Evolutionary conservation across 768 basidiomycete species (phyloP).

Genomic region (Boletus rufocinnamomeus): DNA sequence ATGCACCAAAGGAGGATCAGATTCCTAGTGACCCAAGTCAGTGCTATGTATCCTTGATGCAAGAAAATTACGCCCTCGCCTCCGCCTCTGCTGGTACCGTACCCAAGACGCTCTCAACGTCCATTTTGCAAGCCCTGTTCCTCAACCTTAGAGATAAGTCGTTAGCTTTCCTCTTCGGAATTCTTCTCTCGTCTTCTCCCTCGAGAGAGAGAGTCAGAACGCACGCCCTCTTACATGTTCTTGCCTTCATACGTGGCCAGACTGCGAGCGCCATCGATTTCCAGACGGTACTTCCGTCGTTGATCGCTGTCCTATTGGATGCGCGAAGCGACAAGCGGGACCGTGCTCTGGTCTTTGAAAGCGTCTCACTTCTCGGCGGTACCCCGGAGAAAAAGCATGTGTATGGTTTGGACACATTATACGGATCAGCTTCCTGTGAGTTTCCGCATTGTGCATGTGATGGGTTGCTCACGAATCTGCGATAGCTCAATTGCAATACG

Average conservation of each 20-base stretch:
- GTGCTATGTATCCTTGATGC: slow-evolving; percentile 61
- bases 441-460: slow-evolving; percentile 3
- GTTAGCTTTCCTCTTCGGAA: slow-evolving; percentile 76
- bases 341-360: slow-evolving; percentile 48
- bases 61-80: slow-evolving; percentile 64
- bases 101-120: slow-evolving; percentile 46
- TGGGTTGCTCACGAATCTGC: slow-evolving; percentile 23
- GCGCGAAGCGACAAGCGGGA: slow-evolving; percentile 30
- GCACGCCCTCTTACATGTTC: slow-evolving; percentile 71
- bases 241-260: slow-evolving; percentile 81
- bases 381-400: slow-evolving; percentile 47
- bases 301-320: slow-evolving; percentile 57
- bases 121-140: slow-evolving; percentile 67
- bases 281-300: slow-evolving; percentile 71
- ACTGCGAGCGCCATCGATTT: slow-evolving; percentile 65
- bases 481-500: slow-evolving; percentile 59
- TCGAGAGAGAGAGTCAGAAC: slow-evolving; percentile 43
- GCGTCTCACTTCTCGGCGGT: slow-evolving; percentile 50
- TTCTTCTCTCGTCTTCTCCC: slow-evolving; percentile 50
- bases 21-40: slow-evolving; percentile 25
- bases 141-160: slow-evolving; percentile 66
- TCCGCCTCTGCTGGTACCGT: slow-evolving; percentile 54
- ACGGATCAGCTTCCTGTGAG: slow-evolving; percentile 62
- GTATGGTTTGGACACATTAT: slow-evolving; percentile 74
- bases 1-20: slow-evolving; percentile 20